Base-by-base conservation (phyloP, 1,139 yeast species). In the Kodamaea ohmeri region DNA sequence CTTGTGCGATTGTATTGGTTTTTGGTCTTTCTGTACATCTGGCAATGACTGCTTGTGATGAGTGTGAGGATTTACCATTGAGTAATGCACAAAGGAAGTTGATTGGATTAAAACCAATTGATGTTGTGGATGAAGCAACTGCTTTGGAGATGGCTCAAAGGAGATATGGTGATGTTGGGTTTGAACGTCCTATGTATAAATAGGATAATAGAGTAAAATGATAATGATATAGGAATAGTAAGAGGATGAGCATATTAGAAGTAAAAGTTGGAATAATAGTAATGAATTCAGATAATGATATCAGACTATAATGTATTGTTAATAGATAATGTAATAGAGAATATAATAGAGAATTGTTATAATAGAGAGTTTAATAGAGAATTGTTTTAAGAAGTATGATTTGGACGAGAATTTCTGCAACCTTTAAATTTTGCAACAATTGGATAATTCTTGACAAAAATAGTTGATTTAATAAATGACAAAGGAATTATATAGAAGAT, bases 41-140 rank as follows among this genome's bases (percentile, higher is more conserved):
- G 21, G 45, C 67, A 12, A 25, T 57, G 14, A 54, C 54, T 41
- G 60, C 64, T 1, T 64, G 58, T 35, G 75, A 70, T 44, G 71
- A 68, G 47, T 70, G 76, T 41, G 45, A 49, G 31, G 75, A 70
- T 46, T 56, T 71, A 36, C 73, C 75, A 2, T 57, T 71, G 41
- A 65, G 57, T 28, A 57, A 58, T 37, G 55, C 50, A 24, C 76
- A 71, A 47, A 47, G 75, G 31, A 44, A 48, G 21, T 49, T 69
- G 14, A 54, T 70, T 20, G 76, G 74, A 1, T 53, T 69, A 19
- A 27, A 32, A 25, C 44, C 19, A 34, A 32, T 17, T n/a, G 32
- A 12, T 31, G 27, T 24, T 6, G 45, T 36, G 12, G 48, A 43
- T 8, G 45, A 45, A 22, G 24, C 34, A 13, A 44, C 46, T 9